Evolutionary conservation across 1,284 basidiomycete species (phyloP).

Genomic region (Boletellus dicymbophilus): DNA sequence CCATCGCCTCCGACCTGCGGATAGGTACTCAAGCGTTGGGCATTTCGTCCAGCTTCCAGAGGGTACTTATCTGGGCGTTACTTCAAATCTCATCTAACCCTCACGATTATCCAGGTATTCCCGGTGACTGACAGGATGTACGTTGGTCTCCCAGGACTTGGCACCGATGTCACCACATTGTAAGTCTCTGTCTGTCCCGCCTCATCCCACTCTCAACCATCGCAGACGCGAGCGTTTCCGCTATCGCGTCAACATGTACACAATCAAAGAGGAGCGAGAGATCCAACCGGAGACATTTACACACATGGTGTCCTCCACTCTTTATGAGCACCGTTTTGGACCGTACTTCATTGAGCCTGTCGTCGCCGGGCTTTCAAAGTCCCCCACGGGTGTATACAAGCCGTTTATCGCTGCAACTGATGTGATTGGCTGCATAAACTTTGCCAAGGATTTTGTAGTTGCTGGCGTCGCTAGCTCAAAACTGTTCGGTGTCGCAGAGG

Average conservation of each 20-base stretch:
- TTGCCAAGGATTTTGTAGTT: constrained; percentile 97
- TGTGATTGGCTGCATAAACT: constrained; percentile 95
- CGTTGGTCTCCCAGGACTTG: constrained; percentile 92
- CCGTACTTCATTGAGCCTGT: constrained; percentile 99
- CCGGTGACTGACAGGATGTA: constrained; percentile 93
- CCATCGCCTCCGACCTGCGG: constrained; percentile 95
- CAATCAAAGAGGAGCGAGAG: constrained; percentile 98
- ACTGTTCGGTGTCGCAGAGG: constrained; percentile 97
- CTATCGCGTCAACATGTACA: constrained; percentile 98
- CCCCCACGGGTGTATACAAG: constrained; percentile 72
- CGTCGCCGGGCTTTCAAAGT: constrained; percentile 86
- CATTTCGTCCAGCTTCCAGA: constrained; percentile 93
- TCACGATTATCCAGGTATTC: constrained; percentile 69
- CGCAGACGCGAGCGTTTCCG: constrained; percentile 85
- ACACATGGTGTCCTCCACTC: constrained; percentile 94
- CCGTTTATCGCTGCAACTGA: constrained; percentile 98
- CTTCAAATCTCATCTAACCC: constrained; percentile 6
- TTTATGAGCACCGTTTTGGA: constrained; percentile 96
- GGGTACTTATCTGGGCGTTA: constrained; percentile 51
- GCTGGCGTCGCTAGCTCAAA: constrained; percentile 93
- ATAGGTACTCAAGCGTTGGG: constrained; percentile 90
- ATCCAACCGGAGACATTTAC: constrained; percentile 98
- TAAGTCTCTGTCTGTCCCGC: constrained; percentile 40
- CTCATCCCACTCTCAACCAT: constrained; percentile 10
- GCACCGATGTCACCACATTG: constrained; percentile 92